Conservation (phyloP, 2,329 filamentous ascomycete genomes). For the Verruconis gallopava region DNA sequence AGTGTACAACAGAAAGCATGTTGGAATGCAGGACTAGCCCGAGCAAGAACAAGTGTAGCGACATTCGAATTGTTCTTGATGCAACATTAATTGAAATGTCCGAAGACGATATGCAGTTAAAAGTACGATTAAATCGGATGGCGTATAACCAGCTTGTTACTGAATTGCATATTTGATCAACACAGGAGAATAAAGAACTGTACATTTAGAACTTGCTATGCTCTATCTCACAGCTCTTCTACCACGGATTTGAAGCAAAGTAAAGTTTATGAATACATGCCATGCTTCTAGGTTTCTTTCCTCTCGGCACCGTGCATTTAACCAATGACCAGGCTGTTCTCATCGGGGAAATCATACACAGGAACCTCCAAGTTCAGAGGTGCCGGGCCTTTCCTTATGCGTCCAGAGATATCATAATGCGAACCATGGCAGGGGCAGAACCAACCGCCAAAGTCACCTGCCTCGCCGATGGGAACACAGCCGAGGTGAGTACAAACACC, state of each 20-base stretch:
- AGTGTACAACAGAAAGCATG: no score
- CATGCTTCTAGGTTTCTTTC: background rate
- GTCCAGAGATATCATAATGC: conserved; percentile 98
- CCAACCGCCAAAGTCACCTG: conserved; percentile 96
- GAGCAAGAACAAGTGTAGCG: no score
- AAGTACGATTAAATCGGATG: no score
- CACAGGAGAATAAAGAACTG: background rate
- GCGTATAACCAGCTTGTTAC: no score
- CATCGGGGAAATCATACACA: conserved; percentile 82
- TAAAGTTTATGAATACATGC: background rate
- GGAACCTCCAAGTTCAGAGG: conserved; percentile 97
- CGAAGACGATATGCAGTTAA: no score
- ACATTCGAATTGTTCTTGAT: no score
- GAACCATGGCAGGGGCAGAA: conserved; percentile 99
- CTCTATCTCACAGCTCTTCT: conserved; percentile 1
- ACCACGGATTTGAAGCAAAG: background rate
- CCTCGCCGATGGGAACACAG: conserved; percentile 98
- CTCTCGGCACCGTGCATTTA: conserved; percentile 39
- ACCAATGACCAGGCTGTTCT: conserved; percentile 82
- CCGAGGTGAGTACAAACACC: conserved; percentile 98
- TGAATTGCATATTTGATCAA: no score
- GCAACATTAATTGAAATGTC: no score
- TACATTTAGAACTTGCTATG: background rate
- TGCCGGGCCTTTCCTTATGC: conserved; percentile 92
- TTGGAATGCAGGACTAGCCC: no score